phyloP scores from a whole-genome alignment of 2,329 filamentous ascomycete species.

The Orbilia brochopaga region DNA sequence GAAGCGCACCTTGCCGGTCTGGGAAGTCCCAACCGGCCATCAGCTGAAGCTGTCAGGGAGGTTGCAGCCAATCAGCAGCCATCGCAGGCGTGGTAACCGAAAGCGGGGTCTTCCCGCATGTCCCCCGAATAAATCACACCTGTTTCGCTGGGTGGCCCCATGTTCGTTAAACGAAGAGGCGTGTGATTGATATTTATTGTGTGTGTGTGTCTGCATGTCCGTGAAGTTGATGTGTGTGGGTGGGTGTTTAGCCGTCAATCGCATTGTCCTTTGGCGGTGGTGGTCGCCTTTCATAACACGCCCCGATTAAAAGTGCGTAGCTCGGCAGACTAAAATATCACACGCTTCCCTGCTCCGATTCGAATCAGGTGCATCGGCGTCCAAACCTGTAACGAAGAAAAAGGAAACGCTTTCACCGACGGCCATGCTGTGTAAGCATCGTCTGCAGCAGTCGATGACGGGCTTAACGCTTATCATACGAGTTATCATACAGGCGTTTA shows the following conservation, averaged over 20 bases:
- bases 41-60: slow-evolving; percentile 25
- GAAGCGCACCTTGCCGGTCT: slow-evolving; percentile 17
- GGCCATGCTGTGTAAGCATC: too few species aligned
- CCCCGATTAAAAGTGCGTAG: not conserved
- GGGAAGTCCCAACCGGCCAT: slow-evolving; percentile 31
- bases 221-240: slow-evolving; percentile 9
- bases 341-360: too few species aligned
- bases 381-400: not conserved
- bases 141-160: slow-evolving; percentile 24
- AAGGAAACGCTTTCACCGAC: not conserved
- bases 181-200: too few species aligned
- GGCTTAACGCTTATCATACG: not conserved
- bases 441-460: too few species aligned
- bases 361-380: slow-evolving; percentile 11
- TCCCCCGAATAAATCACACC: too few species aligned
- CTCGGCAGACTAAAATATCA: slow-evolving; percentile 2
- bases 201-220: slow-evolving; percentile 17
- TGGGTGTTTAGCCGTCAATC: slow-evolving; percentile 39
- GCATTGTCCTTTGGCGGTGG: too few species aligned
- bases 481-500: too few species aligned
- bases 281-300: slow-evolving; percentile 38
- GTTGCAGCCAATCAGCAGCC: slow-evolving; percentile 18
- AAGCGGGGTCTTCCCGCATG: slow-evolving; percentile 48
- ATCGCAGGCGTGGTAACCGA: slow-evolving; percentile 23
- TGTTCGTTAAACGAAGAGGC: slow-evolving; percentile 1